Evolutionary conservation across 345 rosid genomes (phyloP).

Genomic region (Linum tenue): DNA sequence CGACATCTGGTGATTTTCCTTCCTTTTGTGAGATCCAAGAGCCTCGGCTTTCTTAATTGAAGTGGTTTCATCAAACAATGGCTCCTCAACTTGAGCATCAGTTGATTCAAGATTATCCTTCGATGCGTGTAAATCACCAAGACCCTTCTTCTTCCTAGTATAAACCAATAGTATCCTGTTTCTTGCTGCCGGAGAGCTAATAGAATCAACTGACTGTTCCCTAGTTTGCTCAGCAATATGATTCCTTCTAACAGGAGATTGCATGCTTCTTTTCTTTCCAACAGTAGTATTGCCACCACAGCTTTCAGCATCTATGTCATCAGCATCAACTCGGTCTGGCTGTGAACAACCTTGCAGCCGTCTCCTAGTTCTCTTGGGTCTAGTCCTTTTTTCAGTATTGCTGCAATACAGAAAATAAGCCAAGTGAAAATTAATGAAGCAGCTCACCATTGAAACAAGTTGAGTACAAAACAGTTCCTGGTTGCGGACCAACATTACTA

Average conservation of each 20-base stretch:
- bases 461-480: background rate
- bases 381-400: conserved; percentile 14
- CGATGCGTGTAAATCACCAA: background rate
- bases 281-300: no score
- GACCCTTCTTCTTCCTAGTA: background rate
- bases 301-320: no score
- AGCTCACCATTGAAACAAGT: background rate
- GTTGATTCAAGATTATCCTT: background rate
- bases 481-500: no score
- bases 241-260: background rate
- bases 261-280: background rate
- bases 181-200: background rate
- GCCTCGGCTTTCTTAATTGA: background rate
- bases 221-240: background rate
- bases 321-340: no score
- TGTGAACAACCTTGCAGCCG: no score
- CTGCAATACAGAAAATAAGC: conserved; percentile 18
- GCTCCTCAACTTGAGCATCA: background rate
- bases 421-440: background rate
- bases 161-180: background rate
- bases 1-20: background rate
- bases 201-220: background rate
- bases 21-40: background rate
- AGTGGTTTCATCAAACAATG: background rate
- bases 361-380: conserved; percentile 12